Evolutionary conservation across 2,329 filamentous ascomycete genomes (phyloP).

Genomic region (Dothistroma pini): DNA sequence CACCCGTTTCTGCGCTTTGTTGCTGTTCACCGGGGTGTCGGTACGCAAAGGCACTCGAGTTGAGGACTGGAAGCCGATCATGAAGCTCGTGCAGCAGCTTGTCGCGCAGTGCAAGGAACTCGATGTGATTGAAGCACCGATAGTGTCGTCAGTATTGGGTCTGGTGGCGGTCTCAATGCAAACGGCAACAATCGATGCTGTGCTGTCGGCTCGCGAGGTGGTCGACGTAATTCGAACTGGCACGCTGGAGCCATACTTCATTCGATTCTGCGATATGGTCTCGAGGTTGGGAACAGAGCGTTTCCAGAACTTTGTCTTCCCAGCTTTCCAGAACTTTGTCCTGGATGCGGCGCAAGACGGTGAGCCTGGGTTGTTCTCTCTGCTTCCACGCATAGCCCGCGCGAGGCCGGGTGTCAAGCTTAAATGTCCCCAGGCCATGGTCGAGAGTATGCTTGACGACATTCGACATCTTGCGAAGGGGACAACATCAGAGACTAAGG

Average conservation of each 20-base stretch:
- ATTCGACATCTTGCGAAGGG: not conserved
- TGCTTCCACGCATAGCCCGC: constrained; percentile 13
- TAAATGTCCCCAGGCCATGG: constrained; percentile 6
- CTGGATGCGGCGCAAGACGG: constrained; percentile 44
- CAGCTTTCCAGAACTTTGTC: constrained; percentile 81
- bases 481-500: not conserved
- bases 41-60: constrained; percentile 80
- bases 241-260: constrained; percentile 67
- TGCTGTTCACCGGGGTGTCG: constrained; percentile 67
- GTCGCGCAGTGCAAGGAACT: constrained; percentile 26
- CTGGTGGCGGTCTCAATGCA: constrained; percentile 64
- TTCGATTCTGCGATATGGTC: constrained; percentile 80
- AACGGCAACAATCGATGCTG: constrained; percentile 71
- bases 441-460: constrained; percentile 1
- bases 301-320: constrained; percentile 75
- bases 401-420: constrained; percentile 13
- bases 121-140: constrained; percentile 17
- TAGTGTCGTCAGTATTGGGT: constrained; percentile 41
- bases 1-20: constrained; percentile 40
- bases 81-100: constrained; percentile 43
- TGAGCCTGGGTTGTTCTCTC: constrained; percentile 9
- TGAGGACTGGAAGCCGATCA: constrained; percentile 63
- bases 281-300: constrained; percentile 68
- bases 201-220: constrained; percentile 65
- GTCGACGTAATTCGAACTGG: constrained; percentile 64